Conservation (phyloP, 1,139 yeast species). For the Pichia sp. region DNA sequence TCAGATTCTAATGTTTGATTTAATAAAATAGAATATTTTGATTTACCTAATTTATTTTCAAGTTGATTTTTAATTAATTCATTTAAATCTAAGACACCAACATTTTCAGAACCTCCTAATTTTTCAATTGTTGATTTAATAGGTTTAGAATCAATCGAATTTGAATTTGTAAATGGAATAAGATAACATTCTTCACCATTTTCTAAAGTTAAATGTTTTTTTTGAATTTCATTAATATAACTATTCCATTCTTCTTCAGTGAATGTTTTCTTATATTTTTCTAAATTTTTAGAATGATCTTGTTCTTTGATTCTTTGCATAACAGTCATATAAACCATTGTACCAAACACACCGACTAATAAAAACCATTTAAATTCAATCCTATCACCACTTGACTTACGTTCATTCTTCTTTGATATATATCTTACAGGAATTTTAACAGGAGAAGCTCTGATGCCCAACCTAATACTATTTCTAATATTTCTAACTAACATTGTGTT, state of each 20-base stretch:
- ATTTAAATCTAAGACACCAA: conserved; percentile 43
- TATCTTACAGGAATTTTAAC: no score
- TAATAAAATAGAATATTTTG: conserved; percentile 37
- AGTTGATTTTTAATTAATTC: conserved; percentile 42
- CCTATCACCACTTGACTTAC: conserved; percentile 9
- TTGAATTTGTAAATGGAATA: conserved; percentile 35
- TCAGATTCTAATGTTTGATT: conserved; percentile 25
- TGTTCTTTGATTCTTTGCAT: conserved; percentile 28
- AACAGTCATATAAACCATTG: conserved; percentile 28
- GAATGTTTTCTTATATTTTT: conserved; percentile 38
- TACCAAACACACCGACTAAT: conserved; percentile 28
- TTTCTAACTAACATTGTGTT: no score
- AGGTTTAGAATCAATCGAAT: conserved; percentile 21
- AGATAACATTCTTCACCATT: conserved; percentile 35
- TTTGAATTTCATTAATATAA: conserved; percentile 43
- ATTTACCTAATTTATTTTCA: conserved; percentile 32
- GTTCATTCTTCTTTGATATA: no score
- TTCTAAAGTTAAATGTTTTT: conserved; percentile 43
- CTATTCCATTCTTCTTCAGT: conserved; percentile 60
- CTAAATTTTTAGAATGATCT: conserved; percentile 26
- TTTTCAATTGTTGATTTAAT: conserved; percentile 15
- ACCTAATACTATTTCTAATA: no score
- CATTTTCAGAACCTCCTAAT: conserved; percentile 20
- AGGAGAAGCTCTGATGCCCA: no score
- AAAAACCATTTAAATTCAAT: conserved; percentile 23